phyloP scores from a whole-genome alignment of 768 basidiomycete species.

The Lactarius tabidus region DNA sequence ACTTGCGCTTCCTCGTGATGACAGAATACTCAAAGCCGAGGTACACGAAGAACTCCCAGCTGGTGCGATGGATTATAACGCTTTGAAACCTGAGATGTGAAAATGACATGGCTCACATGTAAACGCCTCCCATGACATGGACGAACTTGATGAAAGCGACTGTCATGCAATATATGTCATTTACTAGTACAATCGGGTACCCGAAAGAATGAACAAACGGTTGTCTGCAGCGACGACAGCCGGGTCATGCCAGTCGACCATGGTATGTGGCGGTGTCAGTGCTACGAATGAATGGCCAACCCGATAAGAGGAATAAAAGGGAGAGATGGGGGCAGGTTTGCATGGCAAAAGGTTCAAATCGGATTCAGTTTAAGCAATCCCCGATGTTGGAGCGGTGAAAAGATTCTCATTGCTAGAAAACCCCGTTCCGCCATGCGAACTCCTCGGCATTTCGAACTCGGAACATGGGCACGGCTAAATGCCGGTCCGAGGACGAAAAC shows the following conservation, averaged over 20 bases:
- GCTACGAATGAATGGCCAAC: no score
- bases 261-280: not conserved
- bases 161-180: not conserved
- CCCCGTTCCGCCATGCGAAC: not conserved
- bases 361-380: not conserved
- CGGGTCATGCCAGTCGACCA: conserved; percentile 12
- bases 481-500: not conserved
- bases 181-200: not conserved
- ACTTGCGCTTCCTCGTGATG: conserved; percentile 12
- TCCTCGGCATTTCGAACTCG: not conserved
- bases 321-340: no score
- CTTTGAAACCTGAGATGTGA: not conserved
- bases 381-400: not conserved
- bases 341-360: not conserved
- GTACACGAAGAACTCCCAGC: conserved; percentile 19
- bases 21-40: conserved; percentile 15
- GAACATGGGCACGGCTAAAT: not conserved
- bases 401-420: not conserved
- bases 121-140: conserved; percentile 16
- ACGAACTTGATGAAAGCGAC: conserved; percentile 10
- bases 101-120: conserved; percentile 11
- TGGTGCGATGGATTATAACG: not conserved
- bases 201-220: not conserved
- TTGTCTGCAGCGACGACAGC: not conserved
- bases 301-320: not conserved